These are phyloP conservation scores for Schwanniomyces vanrijiae DNA, from an alignment of 805 yeast genomes.

Conservation along the genomic window DNA sequence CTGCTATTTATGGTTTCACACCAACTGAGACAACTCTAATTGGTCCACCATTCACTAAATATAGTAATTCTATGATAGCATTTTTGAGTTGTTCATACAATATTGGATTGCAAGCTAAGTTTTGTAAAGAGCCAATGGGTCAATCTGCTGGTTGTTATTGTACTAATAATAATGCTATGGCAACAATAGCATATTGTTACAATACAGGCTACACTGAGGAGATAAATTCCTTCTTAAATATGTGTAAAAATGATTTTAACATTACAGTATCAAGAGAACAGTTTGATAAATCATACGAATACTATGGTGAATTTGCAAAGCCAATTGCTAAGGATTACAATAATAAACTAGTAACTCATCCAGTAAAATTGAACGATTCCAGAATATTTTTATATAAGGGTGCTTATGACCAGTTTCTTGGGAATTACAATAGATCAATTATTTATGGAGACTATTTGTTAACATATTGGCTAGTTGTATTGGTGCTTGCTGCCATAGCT, in stretches of 20 bases:
- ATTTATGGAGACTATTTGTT: conserved; percentile 38
- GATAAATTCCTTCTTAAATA: conserved; percentile 21
- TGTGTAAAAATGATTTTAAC: conserved; percentile 23
- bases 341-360: conserved; percentile 14
- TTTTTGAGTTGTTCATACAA: conserved; percentile 30
- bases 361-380: conserved; percentile 25
- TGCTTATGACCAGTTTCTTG: conserved; percentile 37
- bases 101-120: conserved; percentile 15
- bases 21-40: conserved; percentile 21
- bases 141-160: conserved; percentile 21
- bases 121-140: conserved; percentile 16
- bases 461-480: conserved; percentile 31
- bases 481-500: conserved; percentile 20
- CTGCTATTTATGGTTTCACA: conserved; percentile 15
- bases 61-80: conserved; percentile 29
- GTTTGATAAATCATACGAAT: conserved; percentile 19
- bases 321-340: conserved; percentile 7
- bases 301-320: conserved; percentile 16
- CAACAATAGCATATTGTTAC: conserved; percentile 39
- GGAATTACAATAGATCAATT: conserved; percentile 44
- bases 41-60: conserved; percentile 33
- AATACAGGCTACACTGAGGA: conserved; percentile 20
- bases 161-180: conserved; percentile 29
- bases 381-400: conserved; percentile 16
- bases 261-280: conserved; percentile 18